Evolutionary conservation across 345 rosid species (phyloP).

Genomic region (Combretum micranthum): DNA sequence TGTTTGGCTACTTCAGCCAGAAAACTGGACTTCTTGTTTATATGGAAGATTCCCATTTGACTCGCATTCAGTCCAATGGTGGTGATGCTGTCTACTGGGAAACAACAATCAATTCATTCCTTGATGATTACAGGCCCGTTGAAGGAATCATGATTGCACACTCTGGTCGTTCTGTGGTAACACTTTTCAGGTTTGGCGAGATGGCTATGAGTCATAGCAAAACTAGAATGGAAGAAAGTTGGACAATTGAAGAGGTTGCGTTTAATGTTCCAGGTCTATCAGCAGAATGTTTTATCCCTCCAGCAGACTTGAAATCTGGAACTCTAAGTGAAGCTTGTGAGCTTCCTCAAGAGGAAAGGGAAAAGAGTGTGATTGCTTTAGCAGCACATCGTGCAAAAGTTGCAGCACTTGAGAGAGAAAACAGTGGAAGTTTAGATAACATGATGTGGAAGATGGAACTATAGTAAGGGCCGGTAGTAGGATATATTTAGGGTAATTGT

Average conservation of each 20-base stretch:
- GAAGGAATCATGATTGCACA: constrained; percentile 97
- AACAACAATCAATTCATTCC: constrained; percentile 75
- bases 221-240: constrained; percentile 93
- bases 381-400: constrained; percentile 62
- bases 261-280: constrained; percentile 88
- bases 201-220: constrained; percentile 69
- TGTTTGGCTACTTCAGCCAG: constrained; percentile 87
- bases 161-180: constrained; percentile 79
- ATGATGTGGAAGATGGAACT: constrained; percentile 43
- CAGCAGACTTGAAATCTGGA: constrained; percentile 64
- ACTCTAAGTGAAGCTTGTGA: constrained; percentile 55
- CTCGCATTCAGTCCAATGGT: constrained; percentile 71
- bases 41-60: constrained; percentile 84
- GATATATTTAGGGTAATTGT: constrained; percentile 30
- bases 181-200: constrained; percentile 88
- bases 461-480: constrained; percentile 17
- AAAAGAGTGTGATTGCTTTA: constrained; percentile 34
- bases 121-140: constrained; percentile 73
- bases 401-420: constrained; percentile 57
- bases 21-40: constrained; percentile 81
- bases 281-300: constrained; percentile 84
- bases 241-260: constrained; percentile 96
- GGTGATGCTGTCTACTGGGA: constrained; percentile 89
- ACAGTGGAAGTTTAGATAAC: constrained; percentile 20
- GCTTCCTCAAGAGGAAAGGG: constrained; percentile 57